Evolutionary conservation across 1,139 yeast genomes (phyloP), one percentile per base, ranked within the genome.

Genomic region (Spencermartinsiella ligniputridi): DNA sequence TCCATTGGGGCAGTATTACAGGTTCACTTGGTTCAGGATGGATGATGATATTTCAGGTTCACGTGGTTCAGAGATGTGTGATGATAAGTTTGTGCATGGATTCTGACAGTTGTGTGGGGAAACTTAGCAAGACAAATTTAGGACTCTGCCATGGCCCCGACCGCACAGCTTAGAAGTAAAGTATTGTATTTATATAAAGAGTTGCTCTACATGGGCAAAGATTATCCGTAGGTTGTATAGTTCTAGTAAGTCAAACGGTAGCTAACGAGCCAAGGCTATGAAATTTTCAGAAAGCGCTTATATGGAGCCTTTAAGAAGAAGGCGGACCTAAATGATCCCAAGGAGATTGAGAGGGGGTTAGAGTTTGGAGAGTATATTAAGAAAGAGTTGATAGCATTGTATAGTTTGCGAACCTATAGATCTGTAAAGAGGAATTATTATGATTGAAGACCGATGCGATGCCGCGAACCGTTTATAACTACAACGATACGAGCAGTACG

Each of bases 281-380:
- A 52, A 22, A 54, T 53, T 39, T 62, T 63, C 39, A 48, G 61
- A 11, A 42, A 41, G 15, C 52, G 57, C 41, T 53, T 66, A n/a
- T 52, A 61, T 42, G 41, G 46, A 21, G 68, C 64, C 5, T 66
- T 63, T 49, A 52, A 55, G 22, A 51, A 49, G 13, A 59, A 59
- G 42, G 43, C 57, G 8, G 39, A 47, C 21, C 42, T 64, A 16
- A 41, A 53, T 5, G 47, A 47, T 15, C 44, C 46, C n/a, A 47
- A 45, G 12, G 64, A 63, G 29, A 55, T 65, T 16, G 60, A 57
- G 38, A 50, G 54, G 29, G 63, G 64, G 2, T 51, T 66, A 13
- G 58, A 53, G 9, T 54, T 55, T 27, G 70, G 70, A n/a, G 70
- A 66, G 44, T 64, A 61, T 46, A 60, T 66, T 44, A 66, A 66